Evolutionary conservation across 2,329 filamentous ascomycete species (phyloP).

Genomic region (Penicillium vulpinum): DNA sequence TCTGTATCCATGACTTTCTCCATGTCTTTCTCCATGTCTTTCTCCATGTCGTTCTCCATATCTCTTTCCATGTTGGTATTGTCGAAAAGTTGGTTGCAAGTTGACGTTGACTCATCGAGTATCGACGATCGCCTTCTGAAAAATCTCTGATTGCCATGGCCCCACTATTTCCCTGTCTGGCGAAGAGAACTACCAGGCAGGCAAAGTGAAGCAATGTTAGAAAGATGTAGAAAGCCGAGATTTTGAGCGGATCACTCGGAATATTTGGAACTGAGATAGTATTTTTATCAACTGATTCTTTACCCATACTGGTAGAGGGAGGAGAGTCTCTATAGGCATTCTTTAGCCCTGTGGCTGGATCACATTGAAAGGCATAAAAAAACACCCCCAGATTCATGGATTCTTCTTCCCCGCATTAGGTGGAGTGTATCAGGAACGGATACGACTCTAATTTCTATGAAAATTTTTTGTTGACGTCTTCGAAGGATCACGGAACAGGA

Average conservation of each 20-base stretch:
- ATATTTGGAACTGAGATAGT: too few species aligned
- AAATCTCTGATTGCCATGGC: constrained; percentile 1
- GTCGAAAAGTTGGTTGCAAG: not conserved
- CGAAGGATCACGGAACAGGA: not conserved
- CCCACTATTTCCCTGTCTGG: constrained; percentile 1
- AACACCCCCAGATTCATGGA: not conserved
- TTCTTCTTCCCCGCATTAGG: not conserved
- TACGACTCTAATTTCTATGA: not conserved
- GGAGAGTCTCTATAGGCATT: not conserved
- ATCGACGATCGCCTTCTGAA: not conserved
- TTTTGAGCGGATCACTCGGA: too few species aligned
- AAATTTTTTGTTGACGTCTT: not conserved
- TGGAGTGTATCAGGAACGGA: not conserved
- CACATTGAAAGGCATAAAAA: not conserved
- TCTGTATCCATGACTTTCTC: not conserved
- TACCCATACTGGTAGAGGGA: not conserved
- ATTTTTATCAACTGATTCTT: not conserved
- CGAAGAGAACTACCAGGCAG: not conserved
- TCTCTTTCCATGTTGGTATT: not conserved
- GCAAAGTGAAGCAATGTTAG: not conserved
- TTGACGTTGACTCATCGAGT: not conserved
- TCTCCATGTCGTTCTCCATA: not conserved
- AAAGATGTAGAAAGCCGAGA: not conserved
- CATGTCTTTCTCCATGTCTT: not conserved
- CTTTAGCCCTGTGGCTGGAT: not conserved